These are phyloP conservation scores for Aspergillus chevalieri DNA, from an alignment of 2,329 filamentous ascomycete species.

Conservation along the genomic window DNA sequence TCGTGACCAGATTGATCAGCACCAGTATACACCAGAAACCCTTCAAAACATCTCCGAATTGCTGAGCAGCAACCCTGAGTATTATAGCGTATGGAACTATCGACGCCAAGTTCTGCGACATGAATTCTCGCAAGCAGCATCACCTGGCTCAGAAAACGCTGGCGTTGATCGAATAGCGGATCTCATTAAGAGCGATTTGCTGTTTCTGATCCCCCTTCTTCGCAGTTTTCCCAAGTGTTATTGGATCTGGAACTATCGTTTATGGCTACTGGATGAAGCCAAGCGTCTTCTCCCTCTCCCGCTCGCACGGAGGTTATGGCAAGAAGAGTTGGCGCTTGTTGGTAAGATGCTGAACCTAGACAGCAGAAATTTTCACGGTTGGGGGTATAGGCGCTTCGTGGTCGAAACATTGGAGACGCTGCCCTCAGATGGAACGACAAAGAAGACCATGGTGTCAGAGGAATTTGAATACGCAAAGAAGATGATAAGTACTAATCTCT, in stretches of 20 bases:
- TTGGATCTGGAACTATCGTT: slow-evolving; percentile 97
- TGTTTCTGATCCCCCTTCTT: slow-evolving; percentile 77
- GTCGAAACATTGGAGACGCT: slow-evolving; percentile 66
- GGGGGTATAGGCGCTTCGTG: slow-evolving; percentile 80
- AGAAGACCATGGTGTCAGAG: slow-evolving; percentile 62
- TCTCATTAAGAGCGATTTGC: slow-evolving; percentile 65
- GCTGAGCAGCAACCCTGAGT: slow-evolving; percentile 42
- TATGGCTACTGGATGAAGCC: slow-evolving; percentile 73
- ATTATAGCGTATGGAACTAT: slow-evolving; percentile 46
- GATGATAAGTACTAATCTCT: slow-evolving; percentile 79
- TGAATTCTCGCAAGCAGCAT: slow-evolving; percentile 41
- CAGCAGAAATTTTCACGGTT: slow-evolving; percentile 90
- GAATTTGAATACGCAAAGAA: slow-evolving; percentile 88
- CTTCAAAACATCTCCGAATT: slow-evolving; percentile 40
- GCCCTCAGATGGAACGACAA: slow-evolving; percentile 32
- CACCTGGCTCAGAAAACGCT: slow-evolving; percentile 23
- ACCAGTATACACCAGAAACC: slow-evolving; percentile 38
- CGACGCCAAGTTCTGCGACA: slow-evolving; percentile 64
- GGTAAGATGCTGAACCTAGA: slow-evolving; percentile 84
- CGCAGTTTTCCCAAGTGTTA: slow-evolving; percentile 92
- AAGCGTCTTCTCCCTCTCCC: slow-evolving; percentile 55
- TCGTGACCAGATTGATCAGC: slow-evolving; percentile 29
- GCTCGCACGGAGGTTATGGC: slow-evolving; percentile 65
- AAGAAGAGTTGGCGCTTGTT: slow-evolving; percentile 73
- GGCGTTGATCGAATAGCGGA: slow-evolving; percentile 42